Conservation (phyloP, 148 eudicot species). For the Rhododendron molle region DNA sequence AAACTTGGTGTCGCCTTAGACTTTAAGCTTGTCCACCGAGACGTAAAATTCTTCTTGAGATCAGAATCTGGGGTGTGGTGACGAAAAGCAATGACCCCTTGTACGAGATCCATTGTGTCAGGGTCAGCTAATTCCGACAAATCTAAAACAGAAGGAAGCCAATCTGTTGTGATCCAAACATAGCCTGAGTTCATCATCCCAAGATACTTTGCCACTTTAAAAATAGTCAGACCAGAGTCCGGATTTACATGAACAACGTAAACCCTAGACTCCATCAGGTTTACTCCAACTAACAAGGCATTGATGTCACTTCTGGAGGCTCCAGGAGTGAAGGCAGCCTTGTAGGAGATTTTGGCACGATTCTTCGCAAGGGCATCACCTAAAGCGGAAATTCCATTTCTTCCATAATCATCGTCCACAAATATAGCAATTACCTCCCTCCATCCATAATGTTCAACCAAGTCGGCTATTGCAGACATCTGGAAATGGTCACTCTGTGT, state of each 20-base stretch:
- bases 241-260: conserved; percentile 86
- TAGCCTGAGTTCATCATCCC: conserved; percentile 70
- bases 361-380: conserved; percentile 55
- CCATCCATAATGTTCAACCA: conserved; percentile 52
- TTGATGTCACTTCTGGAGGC: conserved; percentile 43
- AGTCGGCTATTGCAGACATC: conserved; percentile 68
- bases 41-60: conserved; percentile 31
- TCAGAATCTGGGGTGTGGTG: conserved; percentile 68
- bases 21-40: conserved; percentile 52
- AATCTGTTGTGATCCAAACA: conserved; percentile 93
- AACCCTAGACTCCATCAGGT: conserved; percentile 72
- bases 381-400: conserved; percentile 57
- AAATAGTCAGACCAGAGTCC: conserved; percentile 66
- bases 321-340: conserved; percentile 69
- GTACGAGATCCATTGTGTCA: conserved; percentile 39
- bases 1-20: conserved; percentile 36
- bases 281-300: conserved; percentile 51
- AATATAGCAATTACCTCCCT: conserved; percentile 64
- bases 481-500: conserved; percentile 62
- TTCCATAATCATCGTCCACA: conserved; percentile 73
- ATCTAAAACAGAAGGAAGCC: conserved; percentile 79
- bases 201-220: conserved; percentile 55
- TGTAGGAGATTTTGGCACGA: conserved; percentile 67
- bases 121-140: conserved; percentile 28
- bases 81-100: conserved; percentile 77